Evolutionary conservation across 495 filamentous ascomycete genomes (phyloP), one percentile per base, ranked within the genome.

Genomic region (Parmelia sp.): DNA sequence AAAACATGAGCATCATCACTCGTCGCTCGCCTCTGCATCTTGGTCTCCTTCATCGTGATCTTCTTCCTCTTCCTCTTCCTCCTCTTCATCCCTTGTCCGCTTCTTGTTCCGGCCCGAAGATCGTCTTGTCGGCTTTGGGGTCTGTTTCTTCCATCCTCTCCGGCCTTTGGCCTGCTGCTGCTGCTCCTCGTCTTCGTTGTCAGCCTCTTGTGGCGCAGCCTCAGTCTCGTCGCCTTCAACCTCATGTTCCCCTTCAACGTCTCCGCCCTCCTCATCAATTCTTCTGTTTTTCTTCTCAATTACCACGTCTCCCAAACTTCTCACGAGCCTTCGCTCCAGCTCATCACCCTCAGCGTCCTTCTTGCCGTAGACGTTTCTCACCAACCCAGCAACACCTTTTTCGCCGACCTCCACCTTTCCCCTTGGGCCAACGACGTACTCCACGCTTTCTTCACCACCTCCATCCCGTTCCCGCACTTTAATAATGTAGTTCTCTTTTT

Each of bases 361-460:
- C 37, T 65, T 71, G 36, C 75, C 77, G 71, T 86, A 86, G 19
- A 90, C 86, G 62, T 76, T 77, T 61, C 82, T 82, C 5, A 93
- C 84, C 58, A 97, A 70, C 3, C 83, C 84, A 19, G 85, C 83
- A 37, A 95, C 86, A 19, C 86, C 88, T 37, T 83, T 79, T 60
- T 84, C 83, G 4, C 86, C 88, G 39, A 98, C 87, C 72, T 98
- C 94, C 17, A 90, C 78, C 76, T 90, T 96, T 19, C 91, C 94
- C 40, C 94, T 80, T 37, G 90, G 87, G 4, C 91, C 92, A 33
- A 96, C 81, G 64, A 88, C 83, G 77, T 86, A 96, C 58, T 88
- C 89, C 14, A 90, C 81, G 7, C 81, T 73, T 63, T 95, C 90
- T 27, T 92, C 89, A n/a, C 86, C 88, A 1, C 78, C 79, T 8